These are phyloP conservation scores for Coemansia reversa DNA, from an alignment of 192 early-diverging fungal genomes.

Conservation along the genomic window DNA sequence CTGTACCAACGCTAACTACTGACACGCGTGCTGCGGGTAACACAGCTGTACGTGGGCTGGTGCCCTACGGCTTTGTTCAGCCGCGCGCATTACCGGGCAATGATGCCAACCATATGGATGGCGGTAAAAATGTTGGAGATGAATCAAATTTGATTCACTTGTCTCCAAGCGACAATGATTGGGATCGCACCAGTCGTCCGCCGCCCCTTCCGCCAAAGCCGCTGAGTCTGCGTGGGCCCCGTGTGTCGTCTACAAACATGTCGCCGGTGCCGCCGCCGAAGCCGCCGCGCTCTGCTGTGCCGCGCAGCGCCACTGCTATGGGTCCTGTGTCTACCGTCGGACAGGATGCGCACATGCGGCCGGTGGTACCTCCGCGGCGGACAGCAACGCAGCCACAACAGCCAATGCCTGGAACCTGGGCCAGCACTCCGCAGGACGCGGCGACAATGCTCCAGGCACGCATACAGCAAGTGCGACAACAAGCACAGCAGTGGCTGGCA, in stretches of 20 bases:
- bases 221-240: conserved; percentile 12
- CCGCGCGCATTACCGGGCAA: conserved; percentile 4
- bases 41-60: conserved; percentile 11
- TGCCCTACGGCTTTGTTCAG: conserved; percentile 40
- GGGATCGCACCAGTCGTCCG: conserved; percentile 1
- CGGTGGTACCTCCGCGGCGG: background rate
- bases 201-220: conserved; percentile 50
- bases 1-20: conserved; percentile 37
- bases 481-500: conserved; percentile 52
- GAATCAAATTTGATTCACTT: conserved; percentile 14
- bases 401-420: conserved; percentile 22
- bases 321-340: background rate
- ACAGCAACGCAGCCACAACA: conserved; percentile 1
- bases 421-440: background rate
- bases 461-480: conserved; percentile 28
- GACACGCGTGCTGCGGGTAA: conserved; percentile 30
- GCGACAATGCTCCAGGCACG: conserved; percentile 18
- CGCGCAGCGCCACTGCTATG: background rate
- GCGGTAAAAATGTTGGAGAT: background rate
- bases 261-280: conserved; percentile 20
- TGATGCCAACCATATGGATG: background rate
- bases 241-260: background rate
- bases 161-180: conserved; percentile 1
- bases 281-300: conserved; percentile 13
- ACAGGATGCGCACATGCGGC: background rate